These are phyloP conservation scores for Tagetes patula DNA, from an alignment of 129 eudicot species.

Conservation along the genomic window DNA sequence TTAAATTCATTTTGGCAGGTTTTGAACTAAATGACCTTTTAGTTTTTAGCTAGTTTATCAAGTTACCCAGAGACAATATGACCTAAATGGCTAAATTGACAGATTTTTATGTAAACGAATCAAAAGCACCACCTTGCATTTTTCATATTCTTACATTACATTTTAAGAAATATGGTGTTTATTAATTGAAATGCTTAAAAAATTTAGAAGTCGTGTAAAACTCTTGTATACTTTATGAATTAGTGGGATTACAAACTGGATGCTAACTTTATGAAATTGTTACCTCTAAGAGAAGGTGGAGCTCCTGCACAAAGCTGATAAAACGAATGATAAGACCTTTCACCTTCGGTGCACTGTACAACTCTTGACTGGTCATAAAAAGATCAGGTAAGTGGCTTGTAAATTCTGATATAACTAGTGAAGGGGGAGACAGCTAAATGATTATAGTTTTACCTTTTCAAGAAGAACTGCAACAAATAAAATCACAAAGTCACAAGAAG, in stretches of 20 bases:
- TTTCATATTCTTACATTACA: not conserved
- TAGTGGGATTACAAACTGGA: not conserved
- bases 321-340: slow-evolving; percentile 90
- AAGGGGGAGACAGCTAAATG: slow-evolving; percentile 2
- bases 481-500: slow-evolving; percentile 30
- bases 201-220: not conserved
- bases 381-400: slow-evolving; percentile 23
- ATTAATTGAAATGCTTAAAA: not conserved
- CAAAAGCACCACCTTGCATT: not conserved
- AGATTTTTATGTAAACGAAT: not conserved
- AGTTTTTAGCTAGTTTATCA: not conserved
- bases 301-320: slow-evolving; percentile 98
- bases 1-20: not conserved
- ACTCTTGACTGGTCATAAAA: slow-evolving; percentile 76
- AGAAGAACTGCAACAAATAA: slow-evolving; percentile 33
- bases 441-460: slow-evolving; percentile 31
- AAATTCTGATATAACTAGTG: slow-evolving; percentile 4
- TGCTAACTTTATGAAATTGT: not conserved
- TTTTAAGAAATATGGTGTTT: not conserved
- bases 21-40: not conserved
- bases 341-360: slow-evolving; percentile 84
- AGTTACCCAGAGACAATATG: not conserved
- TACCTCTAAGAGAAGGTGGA: slow-evolving; percentile 77
- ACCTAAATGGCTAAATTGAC: not conserved
- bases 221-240: not conserved